Evolutionary conservation across 139 green algal species (phyloP), one percentile per base, ranked within the genome.

Genomic region (Chlamydomonas urium): DNA sequence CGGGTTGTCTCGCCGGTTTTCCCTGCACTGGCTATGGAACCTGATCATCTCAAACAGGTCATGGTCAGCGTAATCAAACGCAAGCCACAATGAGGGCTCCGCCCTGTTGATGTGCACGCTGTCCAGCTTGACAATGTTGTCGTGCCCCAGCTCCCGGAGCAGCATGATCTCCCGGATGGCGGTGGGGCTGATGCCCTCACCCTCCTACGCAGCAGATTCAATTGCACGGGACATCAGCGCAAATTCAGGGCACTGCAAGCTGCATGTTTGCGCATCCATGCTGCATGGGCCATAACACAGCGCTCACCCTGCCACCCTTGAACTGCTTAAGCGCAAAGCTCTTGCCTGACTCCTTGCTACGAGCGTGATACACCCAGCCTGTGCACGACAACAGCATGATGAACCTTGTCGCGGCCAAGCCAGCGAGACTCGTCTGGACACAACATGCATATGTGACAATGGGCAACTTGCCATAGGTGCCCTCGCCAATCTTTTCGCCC

Each of bases 1-100:
- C n/a, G 71, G 71, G 61, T 76, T 76, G 47, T 76, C 71, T 34
- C 60, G 10, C 17, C 60, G 24, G 45, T 70, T 71, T 36, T 76
- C 71, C 17, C 66, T 63, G 60, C 71, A 45, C 42, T 63, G 81
- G 81, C 29, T 72, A 72, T 92, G 86, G 79, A 85, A 86, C 57
- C 81, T 72, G 68, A 94, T 88, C 75, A 94, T 88, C 53, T 92
- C 86, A 71, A 92, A 91, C 75, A 94, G 61, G 73, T 94, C 89
- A 65, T 89, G 84, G 32, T 92, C 86, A 10, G 86, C 87, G 28
- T 91, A 91, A n/a, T 91, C 86, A 75, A 93, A 94, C 0, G 84
- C 87, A 37, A 94, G 83, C 63, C 76, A 89, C 35, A 94, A 68
- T 37, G 63, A 79, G 17, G 82, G 71, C 58, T 91, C 84, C 26